Evolutionary conservation across 1,284 basidiomycete genomes (phyloP), one percentile per base, ranked within the genome.

Genomic region (Pyrrhoderma noxium): DNA sequence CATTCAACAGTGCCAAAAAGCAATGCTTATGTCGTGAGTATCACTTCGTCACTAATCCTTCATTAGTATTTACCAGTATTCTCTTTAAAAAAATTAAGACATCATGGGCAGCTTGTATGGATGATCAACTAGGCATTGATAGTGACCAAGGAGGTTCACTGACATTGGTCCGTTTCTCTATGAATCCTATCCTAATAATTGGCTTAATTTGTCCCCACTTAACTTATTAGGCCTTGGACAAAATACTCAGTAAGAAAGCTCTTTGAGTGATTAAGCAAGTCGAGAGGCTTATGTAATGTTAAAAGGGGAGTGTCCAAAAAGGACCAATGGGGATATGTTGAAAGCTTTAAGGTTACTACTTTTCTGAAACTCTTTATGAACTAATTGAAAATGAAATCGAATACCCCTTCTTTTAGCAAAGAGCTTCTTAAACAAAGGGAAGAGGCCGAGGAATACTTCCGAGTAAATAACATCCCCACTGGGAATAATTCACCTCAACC

Each of bases 71-170:
- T n/a, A n/a, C n/a, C n/a, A n/a, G n/a, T n/a, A n/a, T n/a, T 58
- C 56, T n/a, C n/a, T n/a, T n/a, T n/a, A n/a, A n/a, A n/a, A n/a
- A n/a, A n/a, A n/a, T 16, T 9, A n/a, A 55, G 54, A 49, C 49
- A 9, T 55, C 54, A n/a, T 55, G 54, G 54, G 52, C 54, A 4
- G 54, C 54, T 19, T 55, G 54, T 34, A 31, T 45, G 34, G 54
- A 55, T 36, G 37, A 41, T 25, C 50, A 55, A 37, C 27, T 55
- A 9, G 54, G 49, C 2, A 42, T 55, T 18, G 54, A 55, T n/a
- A 38, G 27, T 21, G 3, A 8, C 2, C 13, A 36, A 4, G 54
- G 54, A 2, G 54, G 54, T 4, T 43, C 52, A n/a, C 47, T 55
- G 3, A 49, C 51, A 8, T 22, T 45, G 23, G 53, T 52, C 27